Evolutionary conservation across 176 grass and related monocot species (phyloP).

Genomic region (Musa itinerans): DNA sequence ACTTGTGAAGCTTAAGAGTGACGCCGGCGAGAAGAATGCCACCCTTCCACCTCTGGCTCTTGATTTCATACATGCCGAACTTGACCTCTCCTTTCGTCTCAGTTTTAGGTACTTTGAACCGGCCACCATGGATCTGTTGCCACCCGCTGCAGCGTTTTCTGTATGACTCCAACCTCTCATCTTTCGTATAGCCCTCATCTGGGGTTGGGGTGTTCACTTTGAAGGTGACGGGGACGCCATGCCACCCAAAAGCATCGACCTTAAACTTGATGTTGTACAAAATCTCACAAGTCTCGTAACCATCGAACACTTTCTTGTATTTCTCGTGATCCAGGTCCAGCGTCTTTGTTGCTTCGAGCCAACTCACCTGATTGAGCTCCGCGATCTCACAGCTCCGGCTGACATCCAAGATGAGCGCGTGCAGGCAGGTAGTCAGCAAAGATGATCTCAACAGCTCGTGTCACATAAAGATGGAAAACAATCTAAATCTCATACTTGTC

Average conservation of each 20-base stretch:
- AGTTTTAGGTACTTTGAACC: not conserved
- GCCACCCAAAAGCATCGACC: slow-evolving; percentile 5
- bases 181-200: not conserved
- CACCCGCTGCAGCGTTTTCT: not conserved
- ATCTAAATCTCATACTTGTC: not conserved
- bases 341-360: not conserved
- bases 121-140: not conserved
- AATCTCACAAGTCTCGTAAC: not conserved
- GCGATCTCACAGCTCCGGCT: not conserved
- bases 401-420: not conserved
- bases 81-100: not conserved
- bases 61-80: not conserved
- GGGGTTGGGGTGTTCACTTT: not conserved
- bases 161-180: not conserved
- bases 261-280: slow-evolving; percentile 9
- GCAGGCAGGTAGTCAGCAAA: too few relatives aligned
- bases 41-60: slow-evolving; percentile 1
- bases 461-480: not conserved
- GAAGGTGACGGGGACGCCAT: not conserved
- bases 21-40: not conserved
- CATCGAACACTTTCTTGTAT: not conserved
- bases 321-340: not conserved
- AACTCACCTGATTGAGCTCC: slow-evolving; percentile 9
- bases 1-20: not conserved
- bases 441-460: too few relatives aligned